Evolutionary conservation across 768 basidiomycete species (phyloP), one percentile per base, ranked within the genome.

Genomic region (Neoboletus magnificus): DNA sequence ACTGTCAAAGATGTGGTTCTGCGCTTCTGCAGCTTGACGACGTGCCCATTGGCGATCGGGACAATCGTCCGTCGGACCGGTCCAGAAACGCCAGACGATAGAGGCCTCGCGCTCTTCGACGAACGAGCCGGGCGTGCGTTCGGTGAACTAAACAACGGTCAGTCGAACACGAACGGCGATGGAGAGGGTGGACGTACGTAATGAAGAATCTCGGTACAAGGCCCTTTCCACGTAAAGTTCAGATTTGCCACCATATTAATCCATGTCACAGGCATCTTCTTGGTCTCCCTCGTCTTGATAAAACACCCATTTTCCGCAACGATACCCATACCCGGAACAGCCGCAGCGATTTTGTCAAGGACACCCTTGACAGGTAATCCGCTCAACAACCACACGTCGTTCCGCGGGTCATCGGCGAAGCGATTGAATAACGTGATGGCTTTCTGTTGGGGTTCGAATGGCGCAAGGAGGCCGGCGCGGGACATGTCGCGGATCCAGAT

Each of bases 261-360:
- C 93, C 93, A 94, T 40, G 27, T 58, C 4, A 46, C 80, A 69
- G 16, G 73, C 65, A 10, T 56, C 60, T 58, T 70, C 57, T 57
- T 70, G 32, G 49, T 65, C 27, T 48, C 66, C 35, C 73, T 76
- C 4, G 85, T 81, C 73, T 84, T 88, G 65, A 93, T 81, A 67
- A 84, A 93, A 67, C 92, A 93, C 2, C 92, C 92, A 56, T 94
- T 92, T 75, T 94, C 93, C 0, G 91, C 90, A 79, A 92, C 85
- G 56, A 93, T 83, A 18, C 92, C 92, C 50, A 93, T 74, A 37
- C 77, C 78, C 1, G 89, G 87, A 12, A 85, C 76, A 57, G 74
- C 72, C 54, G 79, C 77, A 13, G 81, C 82, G 27, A 93, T 73
- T 49, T 77, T 76, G 62, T 89, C 87, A 54, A 94, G 66, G 27